Evolutionary conservation across 257 asterid genomes (phyloP).

Genomic region (Solanum appendiculatum): DNA sequence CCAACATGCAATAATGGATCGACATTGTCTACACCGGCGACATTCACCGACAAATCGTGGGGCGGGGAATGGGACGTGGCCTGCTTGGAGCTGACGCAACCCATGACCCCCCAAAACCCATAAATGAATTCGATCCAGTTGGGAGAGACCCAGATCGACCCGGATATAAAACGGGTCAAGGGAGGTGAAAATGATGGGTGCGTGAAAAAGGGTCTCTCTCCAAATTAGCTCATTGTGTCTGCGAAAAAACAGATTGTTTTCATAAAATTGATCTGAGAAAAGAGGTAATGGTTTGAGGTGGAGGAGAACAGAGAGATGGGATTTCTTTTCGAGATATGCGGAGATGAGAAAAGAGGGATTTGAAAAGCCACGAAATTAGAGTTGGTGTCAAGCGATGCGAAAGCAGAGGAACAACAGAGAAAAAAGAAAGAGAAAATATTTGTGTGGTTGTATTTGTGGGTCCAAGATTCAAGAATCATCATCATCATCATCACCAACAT

Average conservation of each 20-base stretch:
- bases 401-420: not conserved
- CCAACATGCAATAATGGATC: constrained; percentile 20
- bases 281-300: not conserved
- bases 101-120: constrained; percentile 88
- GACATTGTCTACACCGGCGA: not conserved
- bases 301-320: constrained; percentile 4
- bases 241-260: constrained; percentile 1
- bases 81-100: constrained; percentile 85
- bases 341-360: constrained; percentile 2
- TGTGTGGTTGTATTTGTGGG: constrained; percentile 1
- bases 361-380: not conserved
- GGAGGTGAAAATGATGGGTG: constrained; percentile 9
- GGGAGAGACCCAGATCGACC: constrained; percentile 25
- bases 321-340: constrained; percentile 26
- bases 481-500: not conserved
- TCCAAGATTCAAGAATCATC: constrained; percentile 9
- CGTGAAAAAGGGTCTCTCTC: constrained; percentile 18
- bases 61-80: constrained; percentile 21
- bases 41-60: constrained; percentile 5
- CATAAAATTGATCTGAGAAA: constrained; percentile 3
- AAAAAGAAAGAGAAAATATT: not conserved
- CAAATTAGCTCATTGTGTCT: constrained; percentile 14
- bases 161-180: constrained; percentile 23
- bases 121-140: constrained; percentile 13
- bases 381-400: constrained; percentile 8